Evolutionary conservation across 2,329 filamentous ascomycete species (phyloP).

Genomic region (Pleomassaria siparia): DNA sequence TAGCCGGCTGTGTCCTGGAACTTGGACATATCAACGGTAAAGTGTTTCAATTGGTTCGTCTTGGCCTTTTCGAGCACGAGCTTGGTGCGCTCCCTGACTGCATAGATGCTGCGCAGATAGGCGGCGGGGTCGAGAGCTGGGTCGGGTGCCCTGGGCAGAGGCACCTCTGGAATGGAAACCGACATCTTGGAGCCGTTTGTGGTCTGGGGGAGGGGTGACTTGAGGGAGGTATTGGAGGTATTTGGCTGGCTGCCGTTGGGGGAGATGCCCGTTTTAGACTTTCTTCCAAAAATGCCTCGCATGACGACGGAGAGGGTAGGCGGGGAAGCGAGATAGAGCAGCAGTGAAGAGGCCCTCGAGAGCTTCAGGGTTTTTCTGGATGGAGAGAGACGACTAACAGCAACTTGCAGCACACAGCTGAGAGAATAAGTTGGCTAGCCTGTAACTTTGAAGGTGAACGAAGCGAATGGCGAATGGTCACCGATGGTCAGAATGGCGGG

Average conservation of each 20-base stretch:
- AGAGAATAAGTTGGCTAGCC: background rate
- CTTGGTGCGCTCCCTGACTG: constrained; percentile 77
- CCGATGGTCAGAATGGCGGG: constrained; percentile 18
- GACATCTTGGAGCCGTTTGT: constrained; percentile 41
- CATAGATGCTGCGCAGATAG: constrained; percentile 85
- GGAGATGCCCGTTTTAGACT: constrained; percentile 46
- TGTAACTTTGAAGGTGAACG: constrained; percentile 5
- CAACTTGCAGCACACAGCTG: constrained; percentile 6
- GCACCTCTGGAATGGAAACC: constrained; percentile 67
- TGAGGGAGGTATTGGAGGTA: constrained; percentile 52
- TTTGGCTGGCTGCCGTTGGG: constrained; percentile 42
- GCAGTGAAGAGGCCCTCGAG: constrained; percentile 4
- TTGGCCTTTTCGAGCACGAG: constrained; percentile 76
- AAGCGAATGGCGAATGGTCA: constrained; percentile 8
- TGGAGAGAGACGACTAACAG: constrained; percentile 1
- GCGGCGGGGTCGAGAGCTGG: constrained; percentile 84
- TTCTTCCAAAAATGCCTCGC: constrained; percentile 55
- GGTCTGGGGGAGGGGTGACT: constrained; percentile 50
- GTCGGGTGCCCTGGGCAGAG: constrained; percentile 82
- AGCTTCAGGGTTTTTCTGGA: background rate
- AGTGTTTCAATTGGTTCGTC: constrained; percentile 77
- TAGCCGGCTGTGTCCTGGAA: constrained; percentile 82
- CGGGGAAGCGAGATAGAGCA: background rate
- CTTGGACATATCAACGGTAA: constrained; percentile 83
- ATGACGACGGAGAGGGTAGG: constrained; percentile 35